These are phyloP conservation scores for Corchorus olitorius DNA, from an alignment of 345 rosid species.

Conservation along the genomic window DNA sequence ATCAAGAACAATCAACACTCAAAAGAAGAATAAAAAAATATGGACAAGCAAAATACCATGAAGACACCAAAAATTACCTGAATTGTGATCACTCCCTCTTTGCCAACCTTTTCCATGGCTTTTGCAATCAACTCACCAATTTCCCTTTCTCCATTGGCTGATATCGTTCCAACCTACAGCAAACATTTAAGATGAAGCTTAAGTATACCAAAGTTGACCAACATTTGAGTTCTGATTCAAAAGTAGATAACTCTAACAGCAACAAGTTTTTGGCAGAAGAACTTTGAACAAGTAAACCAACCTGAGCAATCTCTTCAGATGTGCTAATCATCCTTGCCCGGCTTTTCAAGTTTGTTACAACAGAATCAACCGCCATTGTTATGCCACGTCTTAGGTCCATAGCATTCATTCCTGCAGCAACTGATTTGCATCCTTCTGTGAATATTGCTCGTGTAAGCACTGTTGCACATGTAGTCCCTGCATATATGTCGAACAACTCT, in stretches of 20 bases:
- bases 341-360: slow-evolving; percentile 86
- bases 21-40: not conserved
- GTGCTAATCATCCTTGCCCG: slow-evolving; percentile 95
- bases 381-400: slow-evolving; percentile 97
- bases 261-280: not conserved
- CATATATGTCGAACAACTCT: slow-evolving; percentile 19
- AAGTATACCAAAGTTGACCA: slow-evolving; percentile 7
- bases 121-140: slow-evolving; percentile 98
- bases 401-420: slow-evolving; percentile 95
- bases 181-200: not conserved
- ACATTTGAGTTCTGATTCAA: not conserved
- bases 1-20: not conserved
- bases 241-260: not conserved
- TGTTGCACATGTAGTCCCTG: slow-evolving; percentile 99
- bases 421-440: slow-evolving; percentile 93
- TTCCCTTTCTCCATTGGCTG: slow-evolving; percentile 97
- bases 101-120: slow-evolving; percentile 99
- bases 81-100: slow-evolving; percentile 97
- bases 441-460: slow-evolving; percentile 87
- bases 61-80: slow-evolving; percentile 49
- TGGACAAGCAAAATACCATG: not conserved
- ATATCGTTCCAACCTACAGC: slow-evolving; percentile 87
- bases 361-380: slow-evolving; percentile 88
- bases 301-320: slow-evolving; percentile 97
- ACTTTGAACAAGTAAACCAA: not conserved